Evolutionary conservation across 192 early-diverging fungal species (phyloP).

Genomic region (Backusella liffmaniae): DNA sequence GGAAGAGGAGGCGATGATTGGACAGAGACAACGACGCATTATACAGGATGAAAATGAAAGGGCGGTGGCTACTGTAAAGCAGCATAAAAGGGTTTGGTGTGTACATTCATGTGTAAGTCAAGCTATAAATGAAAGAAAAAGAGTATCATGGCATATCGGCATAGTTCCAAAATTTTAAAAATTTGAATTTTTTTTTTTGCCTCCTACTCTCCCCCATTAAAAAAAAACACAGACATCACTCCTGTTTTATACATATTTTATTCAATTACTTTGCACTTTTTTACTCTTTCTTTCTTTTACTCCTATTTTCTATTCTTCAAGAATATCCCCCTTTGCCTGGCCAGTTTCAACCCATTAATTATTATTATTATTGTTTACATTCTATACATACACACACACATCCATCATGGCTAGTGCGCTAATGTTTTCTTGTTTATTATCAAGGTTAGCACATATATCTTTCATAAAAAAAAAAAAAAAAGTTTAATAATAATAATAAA

Average conservation of each 20-base stretch:
- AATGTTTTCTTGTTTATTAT: slow-evolving; percentile 5
- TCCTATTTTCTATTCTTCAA: neutral
- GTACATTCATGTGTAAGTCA: slow-evolving; percentile 8
- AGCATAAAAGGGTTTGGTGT: slow-evolving; percentile 34
- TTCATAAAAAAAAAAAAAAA: neutral
- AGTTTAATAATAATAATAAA: neutral
- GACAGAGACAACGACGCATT: neutral
- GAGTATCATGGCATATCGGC: slow-evolving; percentile 33
- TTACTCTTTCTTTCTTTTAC: slow-evolving; percentile 2
- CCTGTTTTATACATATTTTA: neutral
- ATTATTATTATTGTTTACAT: neutral
- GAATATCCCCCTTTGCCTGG: no score
- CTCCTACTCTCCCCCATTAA: no score
- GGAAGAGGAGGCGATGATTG: neutral
- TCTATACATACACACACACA: neutral
- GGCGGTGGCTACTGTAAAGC: slow-evolving; percentile 19
- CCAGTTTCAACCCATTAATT: neutral
- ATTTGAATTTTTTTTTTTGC: neutral
- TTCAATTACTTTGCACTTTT: neutral
- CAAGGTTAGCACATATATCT: neutral
- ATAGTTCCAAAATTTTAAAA: slow-evolving; percentile 26
- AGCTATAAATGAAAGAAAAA: neutral
- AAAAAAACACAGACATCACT: neutral
- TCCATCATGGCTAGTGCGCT: slow-evolving; percentile 9
- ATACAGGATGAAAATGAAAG: slow-evolving; percentile 18